Evolutionary conservation across 495 filamentous ascomycete species (phyloP), one percentile per base, ranked within the genome.

Genomic region (Cercophora newfieldiana): DNA sequence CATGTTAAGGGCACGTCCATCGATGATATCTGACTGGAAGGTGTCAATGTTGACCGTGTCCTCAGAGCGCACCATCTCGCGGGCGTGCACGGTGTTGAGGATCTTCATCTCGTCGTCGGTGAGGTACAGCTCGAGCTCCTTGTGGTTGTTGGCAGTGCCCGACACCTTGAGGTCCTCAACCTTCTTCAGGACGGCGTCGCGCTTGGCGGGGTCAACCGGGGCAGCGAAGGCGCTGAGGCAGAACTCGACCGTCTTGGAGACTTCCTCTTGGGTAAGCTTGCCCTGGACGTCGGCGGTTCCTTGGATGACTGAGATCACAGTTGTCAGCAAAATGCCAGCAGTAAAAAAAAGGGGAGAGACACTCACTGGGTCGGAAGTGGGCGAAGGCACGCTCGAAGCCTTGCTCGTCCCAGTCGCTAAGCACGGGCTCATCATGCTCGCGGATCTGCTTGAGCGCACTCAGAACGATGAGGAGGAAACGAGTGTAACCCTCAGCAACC

Each of bases 401-500:
- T 0, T 80, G 69, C 61, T 83, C 81, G 26, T 83, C 77, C 28
- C 71, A 77, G 55, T 81, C 72, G 12, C 51, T 55, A 14, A 76
- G 60, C 6, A 76, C 66, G 19, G 70, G 72, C 19, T 73, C 65
- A 5, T 82, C 76, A 26, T 74, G 68, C n/a, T 59, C 8, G 12
- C 71, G 66, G 53, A 86, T 83, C 71, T 85, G 84, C 68, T 77
- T 78, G 4, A 75, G 66, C 0, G 79, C 75, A 58, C 75, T 83
- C 50, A 77, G 55, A 1, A 85, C 79, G 1, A 84, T 74, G 1
- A 86, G 59, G 30, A 85, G 61, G 72, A 86, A 86, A 12, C 82
- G 78, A 1, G 80, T 82, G 58, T 85, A 86, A 21, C 77, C 74
- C 49, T 83, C 80, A 1, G 74, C 60, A 0, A 80, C 70, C 64